These are phyloP conservation scores for Corrigiola litoralis DNA, from an alignment of 179 eudicot genomes.

Conservation along the genomic window DNA sequence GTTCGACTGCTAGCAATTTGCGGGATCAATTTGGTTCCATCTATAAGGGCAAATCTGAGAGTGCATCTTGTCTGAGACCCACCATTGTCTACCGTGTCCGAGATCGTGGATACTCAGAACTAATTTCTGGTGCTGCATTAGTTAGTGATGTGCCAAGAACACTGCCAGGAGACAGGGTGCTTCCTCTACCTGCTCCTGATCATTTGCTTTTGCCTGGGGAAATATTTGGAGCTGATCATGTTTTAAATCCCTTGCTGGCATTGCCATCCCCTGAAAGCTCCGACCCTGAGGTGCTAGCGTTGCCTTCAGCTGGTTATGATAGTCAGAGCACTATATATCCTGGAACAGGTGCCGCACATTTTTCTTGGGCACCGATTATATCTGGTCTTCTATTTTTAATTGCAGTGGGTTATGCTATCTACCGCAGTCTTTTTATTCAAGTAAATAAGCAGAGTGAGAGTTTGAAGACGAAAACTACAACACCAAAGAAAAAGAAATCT, in stretches of 20 bases:
- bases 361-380: slow-evolving; percentile 28
- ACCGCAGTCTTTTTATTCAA: slow-evolving; percentile 11
- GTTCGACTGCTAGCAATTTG: slow-evolving; percentile 20
- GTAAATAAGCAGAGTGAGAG: slow-evolving; percentile 23
- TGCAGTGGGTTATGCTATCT: slow-evolving; percentile 23
- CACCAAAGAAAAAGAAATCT: slow-evolving; percentile 52
- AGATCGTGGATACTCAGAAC: slow-evolving; percentile 41
- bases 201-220: slow-evolving; percentile 15
- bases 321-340: slow-evolving; percentile 16
- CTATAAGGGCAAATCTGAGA: slow-evolving; percentile 21
- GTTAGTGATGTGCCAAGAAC: slow-evolving; percentile 19
- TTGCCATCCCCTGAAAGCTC: slow-evolving; percentile 36
- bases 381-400: slow-evolving; percentile 28
- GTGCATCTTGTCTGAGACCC: slow-evolving; percentile 31
- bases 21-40: slow-evolving; percentile 23
- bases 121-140: slow-evolving; percentile 24
- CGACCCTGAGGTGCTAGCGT: slow-evolving; percentile 33
- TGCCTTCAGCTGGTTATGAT: slow-evolving; percentile 28
- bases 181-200: slow-evolving; percentile 26
- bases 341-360: slow-evolving; percentile 8
- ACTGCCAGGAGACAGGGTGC: slow-evolving; percentile 36
- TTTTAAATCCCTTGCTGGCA: slow-evolving; percentile 31
- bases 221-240: slow-evolving; percentile 15
- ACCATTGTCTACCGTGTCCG: slow-evolving; percentile 47
- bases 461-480: slow-evolving; percentile 29